These are phyloP conservation scores for Yamadazyma dendronema DNA, from an alignment of 1,139 yeast species.

Conservation along the genomic window DNA sequence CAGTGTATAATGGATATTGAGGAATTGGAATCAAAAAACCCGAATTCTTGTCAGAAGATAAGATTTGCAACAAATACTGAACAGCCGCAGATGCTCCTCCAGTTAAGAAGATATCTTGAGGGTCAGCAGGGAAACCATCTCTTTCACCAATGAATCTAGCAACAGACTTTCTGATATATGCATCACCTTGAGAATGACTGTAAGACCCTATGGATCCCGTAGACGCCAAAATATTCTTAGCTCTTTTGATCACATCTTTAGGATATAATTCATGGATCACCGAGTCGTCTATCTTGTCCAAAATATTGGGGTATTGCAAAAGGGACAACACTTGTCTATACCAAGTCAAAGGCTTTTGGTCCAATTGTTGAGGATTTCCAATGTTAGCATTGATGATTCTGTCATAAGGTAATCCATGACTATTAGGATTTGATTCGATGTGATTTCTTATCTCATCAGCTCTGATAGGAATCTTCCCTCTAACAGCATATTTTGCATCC, in stretches of 20 bases:
- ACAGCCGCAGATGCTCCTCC: slow-evolving; percentile 96
- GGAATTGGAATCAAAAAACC: slow-evolving; percentile 96
- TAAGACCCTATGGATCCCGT: slow-evolving; percentile 92
- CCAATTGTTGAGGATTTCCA: slow-evolving; percentile 96
- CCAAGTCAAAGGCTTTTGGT: slow-evolving; percentile 92
- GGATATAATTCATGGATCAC: slow-evolving; percentile 43
- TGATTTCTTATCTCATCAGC: slow-evolving; percentile 75
- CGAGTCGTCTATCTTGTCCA: slow-evolving; percentile 30
- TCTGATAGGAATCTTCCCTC: slow-evolving; percentile 89
- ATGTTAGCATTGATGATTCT: slow-evolving; percentile 85
- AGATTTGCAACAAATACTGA: slow-evolving; percentile 64
- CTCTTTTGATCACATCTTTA: slow-evolving; percentile 71
- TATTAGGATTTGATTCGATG: slow-evolving; percentile 48
- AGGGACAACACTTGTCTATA: slow-evolving; percentile 86
- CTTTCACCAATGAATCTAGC: slow-evolving; percentile 76
- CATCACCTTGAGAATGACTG: slow-evolving; percentile 87
- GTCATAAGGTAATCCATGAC: slow-evolving; percentile 70
- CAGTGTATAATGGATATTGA: slow-evolving; percentile 95
- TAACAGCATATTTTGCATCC: slow-evolving; percentile 90
- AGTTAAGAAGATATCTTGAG: slow-evolving; percentile 77
- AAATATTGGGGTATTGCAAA: slow-evolving; percentile 76
- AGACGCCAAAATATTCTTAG: slow-evolving; percentile 53
- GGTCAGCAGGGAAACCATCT: slow-evolving; percentile 50
- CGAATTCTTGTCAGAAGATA: slow-evolving; percentile 62
- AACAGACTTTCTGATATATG: slow-evolving; percentile 66